These are phyloP conservation scores for Plasmodium gonderi DNA, from an alignment of 169 alveolate genomes.

Conservation along the genomic window DNA sequence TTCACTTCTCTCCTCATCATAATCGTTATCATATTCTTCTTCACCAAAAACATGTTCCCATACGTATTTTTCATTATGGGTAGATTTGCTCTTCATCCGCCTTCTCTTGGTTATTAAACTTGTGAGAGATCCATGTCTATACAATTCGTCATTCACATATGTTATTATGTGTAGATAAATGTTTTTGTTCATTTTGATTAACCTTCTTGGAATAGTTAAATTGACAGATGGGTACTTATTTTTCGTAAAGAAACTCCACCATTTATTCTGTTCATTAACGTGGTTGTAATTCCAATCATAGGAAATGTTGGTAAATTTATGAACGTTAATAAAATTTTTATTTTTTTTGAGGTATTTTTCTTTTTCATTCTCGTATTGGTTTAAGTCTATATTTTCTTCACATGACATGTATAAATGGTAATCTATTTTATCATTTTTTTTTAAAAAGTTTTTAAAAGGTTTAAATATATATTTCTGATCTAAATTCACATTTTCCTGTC, in stretches of 20 bases:
- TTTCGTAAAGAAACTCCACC: background rate
- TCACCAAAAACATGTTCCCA: slow-evolving; percentile 25
- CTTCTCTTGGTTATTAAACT: background rate
- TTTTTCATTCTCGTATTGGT: slow-evolving; percentile 21
- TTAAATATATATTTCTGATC: slow-evolving; percentile 3
- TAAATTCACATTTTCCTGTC: background rate
- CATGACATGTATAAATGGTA: slow-evolving; percentile 62
- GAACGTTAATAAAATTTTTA: slow-evolving; percentile 23
- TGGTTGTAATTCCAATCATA: slow-evolving; percentile 20
- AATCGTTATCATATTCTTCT: background rate
- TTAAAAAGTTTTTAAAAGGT: slow-evolving; percentile 23
- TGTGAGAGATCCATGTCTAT: slow-evolving; percentile 35
- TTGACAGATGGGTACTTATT: slow-evolving; percentile 14
- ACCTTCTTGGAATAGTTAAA: background rate
- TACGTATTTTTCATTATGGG: background rate
- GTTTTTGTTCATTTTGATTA: slow-evolving; percentile 12
- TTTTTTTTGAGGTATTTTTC: slow-evolving; percentile 22
- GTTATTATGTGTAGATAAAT: slow-evolving; percentile 54
- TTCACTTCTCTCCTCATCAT: background rate
- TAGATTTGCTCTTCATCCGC: background rate
- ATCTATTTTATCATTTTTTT: slow-evolving; percentile 38
- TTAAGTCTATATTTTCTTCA: slow-evolving; percentile 51
- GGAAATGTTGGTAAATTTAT: slow-evolving; percentile 1
- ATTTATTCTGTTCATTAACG: background rate
- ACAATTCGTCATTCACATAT: slow-evolving; percentile 33